A percentile compares a stretch with the other conserved stretches of the same genome.
phyloP scores from a whole-genome alignment of 129 eudicot species.

The Glebionis coronaria region DNA sequence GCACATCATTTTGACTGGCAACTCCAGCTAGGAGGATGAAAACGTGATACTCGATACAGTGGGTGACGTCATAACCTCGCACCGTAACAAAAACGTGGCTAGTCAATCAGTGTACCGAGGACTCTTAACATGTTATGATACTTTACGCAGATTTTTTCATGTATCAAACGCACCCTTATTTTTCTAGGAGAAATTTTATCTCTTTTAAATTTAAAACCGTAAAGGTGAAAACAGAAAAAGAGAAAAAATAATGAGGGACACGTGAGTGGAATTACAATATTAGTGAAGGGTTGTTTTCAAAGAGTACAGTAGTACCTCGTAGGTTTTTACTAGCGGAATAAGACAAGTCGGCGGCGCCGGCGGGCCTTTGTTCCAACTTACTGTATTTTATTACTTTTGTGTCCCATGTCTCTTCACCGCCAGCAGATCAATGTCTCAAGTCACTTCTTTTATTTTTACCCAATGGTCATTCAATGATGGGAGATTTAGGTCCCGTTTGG shows the following conservation, averaged over 20 bases:
- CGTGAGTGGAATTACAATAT: not conserved
- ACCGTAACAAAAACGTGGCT: too few relatives aligned
- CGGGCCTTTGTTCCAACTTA: conserved; percentile 7
- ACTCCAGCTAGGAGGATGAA: too few relatives aligned
- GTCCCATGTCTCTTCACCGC: conserved; percentile 34
- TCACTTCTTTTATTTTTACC: not conserved
- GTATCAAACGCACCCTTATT: too few relatives aligned
- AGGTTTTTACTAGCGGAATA: conserved; percentile 19
- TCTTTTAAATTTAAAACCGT: too few relatives aligned
- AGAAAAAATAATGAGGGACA: not conserved
- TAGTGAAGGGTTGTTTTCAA: conserved; percentile 25
- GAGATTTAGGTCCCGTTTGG: too few relatives aligned
- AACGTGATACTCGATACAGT: too few relatives aligned
- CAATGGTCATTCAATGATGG: not conserved
- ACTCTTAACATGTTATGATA: too few relatives aligned
- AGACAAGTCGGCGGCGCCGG: conserved; percentile 37
- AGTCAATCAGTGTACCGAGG: too few relatives aligned
- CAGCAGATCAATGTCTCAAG: conserved; percentile 14
- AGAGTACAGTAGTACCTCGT: conserved; percentile 25
- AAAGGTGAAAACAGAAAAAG: not conserved
- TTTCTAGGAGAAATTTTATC: too few relatives aligned
- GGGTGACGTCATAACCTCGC: too few relatives aligned
- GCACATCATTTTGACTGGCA: too few relatives aligned
- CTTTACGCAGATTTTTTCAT: too few relatives aligned
- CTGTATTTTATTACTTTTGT: conserved; percentile 12